Evolutionary conservation across 352 stramenopile genomes (phyloP), one percentile per base, ranked within the genome.

Genomic region (Phytophthora hibernalis): DNA sequence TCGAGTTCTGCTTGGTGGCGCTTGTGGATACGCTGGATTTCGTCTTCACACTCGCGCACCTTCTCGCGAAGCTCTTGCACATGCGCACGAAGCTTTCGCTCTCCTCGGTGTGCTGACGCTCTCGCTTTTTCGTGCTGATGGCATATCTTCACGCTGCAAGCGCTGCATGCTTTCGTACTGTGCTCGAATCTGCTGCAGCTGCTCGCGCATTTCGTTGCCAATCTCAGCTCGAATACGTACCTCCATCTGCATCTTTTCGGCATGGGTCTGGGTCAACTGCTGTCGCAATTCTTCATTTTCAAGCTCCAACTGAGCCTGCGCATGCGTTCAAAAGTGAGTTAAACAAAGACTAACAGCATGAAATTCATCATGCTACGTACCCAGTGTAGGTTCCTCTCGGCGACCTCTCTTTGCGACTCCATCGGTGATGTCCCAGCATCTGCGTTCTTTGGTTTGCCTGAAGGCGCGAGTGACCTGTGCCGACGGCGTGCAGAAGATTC

Each of bases 1-100:
- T 72, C 61, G 18, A 82, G 40, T 55, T 82, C 67, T 45, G 60
- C 58, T 65, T 73, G 65, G 22, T 95, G 81, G 5, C 86, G 86
- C 42, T 74, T 77, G 35, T 92, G 78, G 18, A 92, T 89, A 35
- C 87, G 81, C 52, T 80, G 77, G 43, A 95, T 95, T 68, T 95
- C 87, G n/a, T 95, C 87, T 56, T 95, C 87, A 26, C 84, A 92
- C 55, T 95, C 87, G 22, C 56, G 70, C 5, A 92, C 70, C 61
- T 91, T 89, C 55, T 87, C 72, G 54, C 88, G 84, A 11, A 92
- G 59, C 54, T 87, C 72, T 3, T 82, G 68, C 21, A 96, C 76
- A 35, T 92, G 80, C 1, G 78, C 48, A 22, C 85, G 80, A 49
- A 96, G 70, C 30, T 72, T 16, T 85, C 65, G 26, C 70, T 80